Conservation (phyloP, 306 rosid genomes). For the Dalbergia oliveri region DNA sequence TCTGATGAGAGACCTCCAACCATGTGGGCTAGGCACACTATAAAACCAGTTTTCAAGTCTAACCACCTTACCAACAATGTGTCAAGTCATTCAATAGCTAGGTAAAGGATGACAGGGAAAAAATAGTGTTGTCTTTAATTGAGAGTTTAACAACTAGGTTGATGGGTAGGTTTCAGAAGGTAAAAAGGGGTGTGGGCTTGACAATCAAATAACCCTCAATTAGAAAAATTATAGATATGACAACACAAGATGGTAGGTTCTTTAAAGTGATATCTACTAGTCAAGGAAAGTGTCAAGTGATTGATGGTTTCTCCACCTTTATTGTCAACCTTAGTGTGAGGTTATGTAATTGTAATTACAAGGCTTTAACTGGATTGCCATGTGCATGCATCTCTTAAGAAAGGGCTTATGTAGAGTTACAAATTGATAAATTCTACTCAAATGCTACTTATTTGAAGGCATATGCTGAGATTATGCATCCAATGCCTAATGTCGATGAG, state of each 20-base stretch:
- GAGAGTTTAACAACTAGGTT: neutral
- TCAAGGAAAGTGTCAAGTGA: neutral
- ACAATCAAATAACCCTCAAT: neutral
- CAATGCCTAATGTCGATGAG: too few species aligned
- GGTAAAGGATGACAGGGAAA: neutral
- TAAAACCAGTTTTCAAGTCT: neutral
- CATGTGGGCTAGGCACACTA: neutral
- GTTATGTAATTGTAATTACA: neutral
- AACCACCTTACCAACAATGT: neutral
- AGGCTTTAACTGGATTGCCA: neutral
- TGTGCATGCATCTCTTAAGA: too few species aligned
- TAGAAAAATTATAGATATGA: too few species aligned
- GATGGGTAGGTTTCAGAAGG: neutral
- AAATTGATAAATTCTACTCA: too few species aligned
- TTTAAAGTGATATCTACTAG: neutral
- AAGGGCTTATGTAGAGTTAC: neutral
- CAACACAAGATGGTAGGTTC: neutral
- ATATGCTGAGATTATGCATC: too few species aligned
- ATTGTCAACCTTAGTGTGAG: neutral
- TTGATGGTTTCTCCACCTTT: neutral
- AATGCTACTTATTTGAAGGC: too few species aligned
- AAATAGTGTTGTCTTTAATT: too few species aligned
- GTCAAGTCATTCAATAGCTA: neutral
- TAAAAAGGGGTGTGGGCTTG: neutral
- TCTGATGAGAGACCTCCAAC: neutral